Evolutionary conservation across 495 filamentous ascomycete species (phyloP).

Genomic region (Aspergillus funiculosus): DNA sequence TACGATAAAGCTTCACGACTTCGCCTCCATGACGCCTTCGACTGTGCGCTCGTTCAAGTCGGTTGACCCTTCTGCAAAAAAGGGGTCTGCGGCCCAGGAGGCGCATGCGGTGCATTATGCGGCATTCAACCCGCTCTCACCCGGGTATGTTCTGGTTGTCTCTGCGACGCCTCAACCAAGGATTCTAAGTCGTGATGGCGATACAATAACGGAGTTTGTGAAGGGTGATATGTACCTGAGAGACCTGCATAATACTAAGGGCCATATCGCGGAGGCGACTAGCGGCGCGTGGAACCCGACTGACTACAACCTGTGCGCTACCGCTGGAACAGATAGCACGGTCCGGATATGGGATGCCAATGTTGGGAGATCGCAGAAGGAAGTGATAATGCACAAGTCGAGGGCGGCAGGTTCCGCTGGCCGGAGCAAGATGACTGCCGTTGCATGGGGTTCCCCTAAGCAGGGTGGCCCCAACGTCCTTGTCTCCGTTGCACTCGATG

Average conservation of each 20-base stretch:
- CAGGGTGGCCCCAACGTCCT: constrained; percentile 77
- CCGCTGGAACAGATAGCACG: constrained; percentile 88
- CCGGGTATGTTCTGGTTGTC: constrained; percentile 76
- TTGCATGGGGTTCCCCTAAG: constrained; percentile 75
- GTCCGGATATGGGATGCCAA: constrained; percentile 95
- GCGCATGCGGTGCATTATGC: constrained; percentile 82
- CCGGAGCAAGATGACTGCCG: constrained; percentile 86
- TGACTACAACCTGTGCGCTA: constrained; percentile 75
- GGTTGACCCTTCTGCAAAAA: constrained; percentile 76
- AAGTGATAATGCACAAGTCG: constrained; percentile 93
- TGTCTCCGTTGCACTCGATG: constrained; percentile 82
- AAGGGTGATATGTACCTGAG: constrained; percentile 98
- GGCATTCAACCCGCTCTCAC: constrained; percentile 78
- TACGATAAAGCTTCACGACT: constrained; percentile 87
- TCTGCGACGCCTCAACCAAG: constrained; percentile 84
- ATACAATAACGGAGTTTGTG: constrained; percentile 73
- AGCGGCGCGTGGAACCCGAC: constrained; percentile 84
- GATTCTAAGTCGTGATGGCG: constrained; percentile 83
- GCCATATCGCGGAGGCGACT: constrained; percentile 84
- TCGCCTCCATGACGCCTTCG: constrained; percentile 90
- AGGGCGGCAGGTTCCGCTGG: constrained; percentile 78
- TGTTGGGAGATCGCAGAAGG: constrained; percentile 76
- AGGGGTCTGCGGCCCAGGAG: constrained; percentile 66
- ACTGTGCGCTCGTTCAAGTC: constrained; percentile 90
- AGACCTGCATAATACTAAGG: constrained; percentile 95